Base-by-base conservation (phyloP, 2,329 filamentous ascomycete genomes). In the Lachnellula hyalina region DNA sequence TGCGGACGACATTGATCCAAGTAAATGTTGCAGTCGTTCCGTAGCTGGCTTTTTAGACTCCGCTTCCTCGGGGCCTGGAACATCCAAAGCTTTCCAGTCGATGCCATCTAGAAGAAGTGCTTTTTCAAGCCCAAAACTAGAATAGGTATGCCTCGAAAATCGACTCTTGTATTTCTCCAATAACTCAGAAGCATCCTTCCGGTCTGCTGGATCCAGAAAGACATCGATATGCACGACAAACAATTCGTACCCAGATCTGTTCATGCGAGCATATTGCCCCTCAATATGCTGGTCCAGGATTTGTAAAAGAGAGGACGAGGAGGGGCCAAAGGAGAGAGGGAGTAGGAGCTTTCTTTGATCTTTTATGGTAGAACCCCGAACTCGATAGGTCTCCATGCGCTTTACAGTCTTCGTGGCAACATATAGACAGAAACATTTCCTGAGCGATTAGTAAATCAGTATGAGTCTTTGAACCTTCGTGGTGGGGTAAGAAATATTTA, bases 321-420 rank as follows among this genome's bases (percentile, higher is more conserved):
- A 94, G 1, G 87, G 76, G 0, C 94, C 93, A 65, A 90, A 86
- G 0, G 92, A 96, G 1, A 96, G 75, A 5, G 91, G 90, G 19
- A 96, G 75, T 17, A 96, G 75, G 47, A 96, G 81, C 66, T 68
- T 73, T 61, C 65, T 60, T 65, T 67, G 58, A 65, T 69, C 55
- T 49, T 70, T 67, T 52, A 67, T 61, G 52, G 57, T 61, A 40
- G 65, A 64, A 28, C 59, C 68, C 38, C 74, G 73, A 38, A 83
- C 76, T 46, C 80, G 77, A 67, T 86, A 88, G 41, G 77, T 77
- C 62, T 86, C 84, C 75, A 88, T 82, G 47, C 91, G 88, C 71
- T 93, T 93, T 63, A 90, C 80, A 57, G 85, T 80, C 72, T 97
- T 97, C 61, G 82, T 85, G 56, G 82, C 77, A 53, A 96, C 78